phyloP scores from a whole-genome alignment of 2,329 filamentous ascomycete genomes.

The Sphaceloma murrayae region DNA sequence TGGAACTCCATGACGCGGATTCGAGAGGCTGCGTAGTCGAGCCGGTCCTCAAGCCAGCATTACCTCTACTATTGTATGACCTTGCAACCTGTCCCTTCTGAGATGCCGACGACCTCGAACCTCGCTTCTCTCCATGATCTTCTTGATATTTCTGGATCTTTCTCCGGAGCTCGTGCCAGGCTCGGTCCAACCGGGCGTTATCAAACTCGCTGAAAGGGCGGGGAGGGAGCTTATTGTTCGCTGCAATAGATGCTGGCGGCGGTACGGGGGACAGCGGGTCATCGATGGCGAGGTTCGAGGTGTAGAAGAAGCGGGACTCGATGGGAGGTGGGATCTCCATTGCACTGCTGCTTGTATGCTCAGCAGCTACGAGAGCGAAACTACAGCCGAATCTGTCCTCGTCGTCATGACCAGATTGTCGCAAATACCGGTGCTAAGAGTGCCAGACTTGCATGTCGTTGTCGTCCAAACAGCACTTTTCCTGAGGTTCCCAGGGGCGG shows the following conservation, averaged over 20 bases:
- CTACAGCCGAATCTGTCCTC: too few relatives aligned
- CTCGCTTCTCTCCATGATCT: constrained; percentile 27
- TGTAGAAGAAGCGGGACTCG: constrained; percentile 32
- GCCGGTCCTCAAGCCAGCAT: constrained; percentile 19
- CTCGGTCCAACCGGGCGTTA: constrained; percentile 29
- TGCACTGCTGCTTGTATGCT: too few relatives aligned
- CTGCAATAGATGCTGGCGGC: constrained; percentile 24
- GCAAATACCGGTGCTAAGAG: too few relatives aligned
- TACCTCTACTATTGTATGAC: constrained; percentile 21
- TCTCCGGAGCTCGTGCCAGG: constrained; percentile 29
- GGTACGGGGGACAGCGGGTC: constrained; percentile 33
- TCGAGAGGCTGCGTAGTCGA: constrained; percentile 17
- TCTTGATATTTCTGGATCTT: constrained; percentile 29
- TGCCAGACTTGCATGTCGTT: not conserved
- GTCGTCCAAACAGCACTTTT: not conserved
- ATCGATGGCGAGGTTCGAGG: constrained; percentile 30
- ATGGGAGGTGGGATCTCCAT: constrained; percentile 25
- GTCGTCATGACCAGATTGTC: too few relatives aligned
- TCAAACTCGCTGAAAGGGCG: constrained; percentile 33
- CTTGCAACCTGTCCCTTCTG: constrained; percentile 3
- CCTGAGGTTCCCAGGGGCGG: not conserved
- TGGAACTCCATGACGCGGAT: constrained; percentile 4
- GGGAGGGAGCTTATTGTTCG: constrained; percentile 25
- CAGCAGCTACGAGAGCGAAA: too few relatives aligned
- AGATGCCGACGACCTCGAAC: not conserved